A percentile compares a stretch with the other conserved stretches of the same genome.
These are phyloP conservation scores for Cladosporium sp. DNA, from an alignment of 2,329 filamentous ascomycete genomes.

Conservation along the genomic window DNA sequence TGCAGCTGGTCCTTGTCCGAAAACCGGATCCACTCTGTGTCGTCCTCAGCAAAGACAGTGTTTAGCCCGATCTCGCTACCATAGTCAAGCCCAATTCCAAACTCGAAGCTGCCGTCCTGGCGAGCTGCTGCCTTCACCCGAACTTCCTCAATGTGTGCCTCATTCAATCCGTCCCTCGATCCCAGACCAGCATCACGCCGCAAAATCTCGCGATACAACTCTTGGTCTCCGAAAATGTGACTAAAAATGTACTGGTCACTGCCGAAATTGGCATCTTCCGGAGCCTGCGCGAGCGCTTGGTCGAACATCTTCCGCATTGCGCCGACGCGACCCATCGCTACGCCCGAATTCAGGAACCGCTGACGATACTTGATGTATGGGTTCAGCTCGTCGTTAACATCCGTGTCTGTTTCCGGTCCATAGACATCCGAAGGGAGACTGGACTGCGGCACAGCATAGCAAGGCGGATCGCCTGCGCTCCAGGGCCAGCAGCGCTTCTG, in stretches of 20 bases:
- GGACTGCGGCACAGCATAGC: constrained; percentile 54
- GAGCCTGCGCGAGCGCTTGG: constrained; percentile 35
- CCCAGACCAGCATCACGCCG: constrained; percentile 39
- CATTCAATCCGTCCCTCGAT: background rate
- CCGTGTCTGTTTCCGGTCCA: constrained; percentile 49
- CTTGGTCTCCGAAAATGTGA: constrained; percentile 35
- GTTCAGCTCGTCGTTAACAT: constrained; percentile 41
- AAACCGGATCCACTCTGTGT: constrained; percentile 30
- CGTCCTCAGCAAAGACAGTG: constrained; percentile 30
- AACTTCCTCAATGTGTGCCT: constrained; percentile 26
- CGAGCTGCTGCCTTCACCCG: constrained; percentile 36
- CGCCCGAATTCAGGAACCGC: constrained; percentile 39
- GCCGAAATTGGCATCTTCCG: constrained; percentile 31
- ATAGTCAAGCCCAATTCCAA: constrained; percentile 34
- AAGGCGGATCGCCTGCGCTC: constrained; percentile 48
- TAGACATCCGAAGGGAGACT: constrained; percentile 52
- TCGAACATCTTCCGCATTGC: constrained; percentile 32
- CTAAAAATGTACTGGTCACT: constrained; percentile 39
- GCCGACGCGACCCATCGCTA: constrained; percentile 28
- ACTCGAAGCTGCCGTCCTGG: constrained; percentile 42
- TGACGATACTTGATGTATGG: constrained; percentile 44
- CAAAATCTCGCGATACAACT: constrained; percentile 33
- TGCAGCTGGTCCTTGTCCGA: constrained; percentile 21
- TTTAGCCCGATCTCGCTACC: constrained; percentile 29
- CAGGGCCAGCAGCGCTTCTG: constrained; percentile 55